phyloP scores from a whole-genome alignment of 1,284 basidiomycete species.

The Stygiomarasmius scandens region DNA sequence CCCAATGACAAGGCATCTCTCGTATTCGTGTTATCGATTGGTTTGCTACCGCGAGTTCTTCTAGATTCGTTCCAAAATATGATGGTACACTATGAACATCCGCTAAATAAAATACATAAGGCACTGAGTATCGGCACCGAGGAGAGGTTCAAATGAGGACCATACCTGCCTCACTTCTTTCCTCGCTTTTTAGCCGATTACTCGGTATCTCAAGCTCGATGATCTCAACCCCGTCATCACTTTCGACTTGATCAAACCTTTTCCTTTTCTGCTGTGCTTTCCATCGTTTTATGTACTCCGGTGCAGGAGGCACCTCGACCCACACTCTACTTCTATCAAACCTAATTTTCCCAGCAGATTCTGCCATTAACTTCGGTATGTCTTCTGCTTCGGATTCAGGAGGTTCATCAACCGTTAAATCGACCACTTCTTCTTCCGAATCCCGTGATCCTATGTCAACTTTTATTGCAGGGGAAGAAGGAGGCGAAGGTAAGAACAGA shows the following conservation, averaged over 20 bases:
- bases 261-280: neutral
- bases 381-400: neutral
- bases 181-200: no score
- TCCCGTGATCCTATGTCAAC: slow-evolving; percentile 2
- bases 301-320: slow-evolving; percentile 24
- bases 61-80: slow-evolving; percentile 30
- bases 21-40: slow-evolving; percentile 50
- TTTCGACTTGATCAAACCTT: neutral
- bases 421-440: neutral
- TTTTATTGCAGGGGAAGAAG: neutral
- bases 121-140: neutral
- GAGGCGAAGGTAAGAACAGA: neutral
- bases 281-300: slow-evolving; percentile 27
- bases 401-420: neutral
- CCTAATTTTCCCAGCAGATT: neutral
- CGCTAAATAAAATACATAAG: neutral
- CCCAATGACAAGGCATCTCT: slow-evolving; percentile 59
- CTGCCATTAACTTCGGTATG: neutral
- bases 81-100: neutral
- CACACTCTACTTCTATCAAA: slow-evolving; percentile 8
- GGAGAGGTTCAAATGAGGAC: neutral
- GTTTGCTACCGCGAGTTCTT: slow-evolving; percentile 42
- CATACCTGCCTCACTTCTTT: slow-evolving; percentile 8
- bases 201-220: neutral
- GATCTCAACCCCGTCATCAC: slow-evolving; percentile 1